These are phyloP conservation scores for Pseudogymnoascus pannorum DNA, from an alignment of 2,329 filamentous ascomycete species.

Conservation along the genomic window DNA sequence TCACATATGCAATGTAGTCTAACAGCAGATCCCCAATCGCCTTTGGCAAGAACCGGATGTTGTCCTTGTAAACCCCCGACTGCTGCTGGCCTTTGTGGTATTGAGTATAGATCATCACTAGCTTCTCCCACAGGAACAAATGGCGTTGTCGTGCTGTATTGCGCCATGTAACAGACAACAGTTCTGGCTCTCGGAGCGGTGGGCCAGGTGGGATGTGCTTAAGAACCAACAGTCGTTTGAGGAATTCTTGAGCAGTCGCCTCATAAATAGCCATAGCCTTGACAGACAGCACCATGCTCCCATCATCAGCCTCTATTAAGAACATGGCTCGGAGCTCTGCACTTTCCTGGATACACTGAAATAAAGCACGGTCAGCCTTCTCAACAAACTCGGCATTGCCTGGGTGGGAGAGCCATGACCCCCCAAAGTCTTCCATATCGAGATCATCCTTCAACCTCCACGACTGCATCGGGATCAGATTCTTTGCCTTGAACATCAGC, in stretches of 20 bases:
- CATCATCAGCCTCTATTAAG: slow-evolving; percentile 6
- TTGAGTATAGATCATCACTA: slow-evolving; percentile 15
- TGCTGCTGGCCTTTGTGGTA: slow-evolving; percentile 18
- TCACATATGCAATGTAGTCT: slow-evolving; percentile 12
- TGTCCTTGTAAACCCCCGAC: slow-evolving; percentile 14
- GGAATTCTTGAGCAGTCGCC: slow-evolving; percentile 12
- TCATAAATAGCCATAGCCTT: slow-evolving; percentile 15
- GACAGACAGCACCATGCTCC: background rate
- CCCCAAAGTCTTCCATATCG: slow-evolving; percentile 12
- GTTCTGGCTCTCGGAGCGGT: slow-evolving; percentile 9
- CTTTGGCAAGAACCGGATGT: slow-evolving; percentile 15
- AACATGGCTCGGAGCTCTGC: slow-evolving; percentile 14
- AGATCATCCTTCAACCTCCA: slow-evolving; percentile 15
- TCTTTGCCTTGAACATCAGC: slow-evolving; percentile 6
- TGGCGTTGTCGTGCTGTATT: slow-evolving; percentile 9
- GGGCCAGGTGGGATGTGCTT: background rate
- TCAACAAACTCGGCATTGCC: slow-evolving; percentile 15
- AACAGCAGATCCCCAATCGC: slow-evolving; percentile 15
- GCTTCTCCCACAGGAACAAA: slow-evolving; percentile 13
- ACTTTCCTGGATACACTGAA: slow-evolving; percentile 8
- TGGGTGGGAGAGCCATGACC: slow-evolving; percentile 12
- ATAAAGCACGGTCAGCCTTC: slow-evolving; percentile 4
- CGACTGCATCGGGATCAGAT: slow-evolving; percentile 11
- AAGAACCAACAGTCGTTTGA: slow-evolving; percentile 11
- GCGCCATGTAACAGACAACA: slow-evolving; percentile 13